A percentile compares a stretch with the other conserved stretches of the same genome.
Evolutionary conservation across 2,329 filamentous ascomycete genomes (phyloP).

Genomic region (Cercospora citrullina): DNA sequence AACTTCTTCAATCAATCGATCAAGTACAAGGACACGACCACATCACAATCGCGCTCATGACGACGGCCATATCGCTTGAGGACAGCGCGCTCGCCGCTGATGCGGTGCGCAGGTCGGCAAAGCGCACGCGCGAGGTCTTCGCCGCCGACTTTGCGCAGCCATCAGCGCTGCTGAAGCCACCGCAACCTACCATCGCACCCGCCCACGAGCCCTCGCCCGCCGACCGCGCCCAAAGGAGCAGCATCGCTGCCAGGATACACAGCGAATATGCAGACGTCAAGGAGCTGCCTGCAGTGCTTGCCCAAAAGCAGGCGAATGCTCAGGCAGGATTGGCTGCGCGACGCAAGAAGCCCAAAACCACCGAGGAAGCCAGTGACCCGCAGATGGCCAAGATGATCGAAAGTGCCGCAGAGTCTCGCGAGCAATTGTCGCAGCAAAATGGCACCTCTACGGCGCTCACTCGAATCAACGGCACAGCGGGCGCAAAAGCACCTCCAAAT

Average conservation of each 20-base stretch:
- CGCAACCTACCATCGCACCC: conserved; percentile 46
- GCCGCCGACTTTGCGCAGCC: conserved; percentile 53
- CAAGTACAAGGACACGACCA: not conserved
- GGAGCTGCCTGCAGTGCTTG: conserved; percentile 74
- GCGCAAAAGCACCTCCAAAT: conserved; percentile 51
- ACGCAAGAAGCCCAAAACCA: conserved; percentile 62
- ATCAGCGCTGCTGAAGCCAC: conserved; percentile 44
- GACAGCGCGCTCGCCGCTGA: conserved; percentile 30
- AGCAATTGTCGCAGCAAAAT: conserved; percentile 46
- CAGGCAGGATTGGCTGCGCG: conserved; percentile 58
- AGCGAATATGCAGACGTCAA: conserved; percentile 77
- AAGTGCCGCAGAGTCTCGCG: conserved; percentile 55
- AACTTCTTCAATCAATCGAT: not conserved
- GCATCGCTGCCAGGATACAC: conserved; percentile 60
- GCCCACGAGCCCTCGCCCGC: conserved; percentile 45
- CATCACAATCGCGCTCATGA: conserved; percentile 4
- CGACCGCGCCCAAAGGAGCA: conserved; percentile 48
- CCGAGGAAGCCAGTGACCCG: conserved; percentile 53
- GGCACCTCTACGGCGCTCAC: conserved; percentile 60
- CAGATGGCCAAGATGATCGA: conserved; percentile 68
- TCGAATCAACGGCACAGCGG: conserved; percentile 49
- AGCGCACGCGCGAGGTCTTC: conserved; percentile 57
- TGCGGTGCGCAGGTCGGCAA: conserved; percentile 50
- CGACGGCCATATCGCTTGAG: conserved; percentile 26
- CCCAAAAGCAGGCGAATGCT: conserved; percentile 72